Evolutionary conservation across 106 monocot species (phyloP).

Genomic region (Vanilla planifolia): DNA sequence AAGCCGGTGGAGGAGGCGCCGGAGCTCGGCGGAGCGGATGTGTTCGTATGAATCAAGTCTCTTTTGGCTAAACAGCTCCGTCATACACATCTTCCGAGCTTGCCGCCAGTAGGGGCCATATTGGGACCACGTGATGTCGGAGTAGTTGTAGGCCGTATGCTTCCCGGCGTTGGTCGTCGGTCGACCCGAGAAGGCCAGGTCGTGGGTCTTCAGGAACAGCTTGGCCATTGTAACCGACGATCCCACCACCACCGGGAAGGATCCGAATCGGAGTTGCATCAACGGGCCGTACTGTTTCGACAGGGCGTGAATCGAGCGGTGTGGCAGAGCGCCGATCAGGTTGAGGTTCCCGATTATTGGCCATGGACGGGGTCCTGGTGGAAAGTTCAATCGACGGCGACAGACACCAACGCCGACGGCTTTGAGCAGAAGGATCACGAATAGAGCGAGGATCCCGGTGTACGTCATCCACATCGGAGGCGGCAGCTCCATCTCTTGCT

Average conservation of each 20-base stretch:
- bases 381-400: constrained; percentile 19
- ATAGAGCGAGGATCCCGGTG: constrained; percentile 1
- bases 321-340: constrained; percentile 51
- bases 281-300: constrained; percentile 42
- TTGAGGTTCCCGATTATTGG: constrained; percentile 66
- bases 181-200: constrained; percentile 35
- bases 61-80: constrained; percentile 33
- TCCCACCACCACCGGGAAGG: constrained; percentile 36
- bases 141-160: constrained; percentile 32
- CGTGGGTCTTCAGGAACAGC: constrained; percentile 46
- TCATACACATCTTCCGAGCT: constrained; percentile 35
- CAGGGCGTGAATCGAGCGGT: constrained; percentile 47
- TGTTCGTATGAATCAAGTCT: constrained; percentile 26
- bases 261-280: constrained; percentile 41
- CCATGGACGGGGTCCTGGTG: constrained; percentile 47
- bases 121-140: constrained; percentile 28
- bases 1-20: constrained; percentile 20
- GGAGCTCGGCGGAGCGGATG: constrained; percentile 38
- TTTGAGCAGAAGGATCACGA: constrained; percentile 13
- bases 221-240: constrained; percentile 39
- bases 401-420: not conserved
- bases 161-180: constrained; percentile 49
- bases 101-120: constrained; percentile 50
- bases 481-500: not conserved
- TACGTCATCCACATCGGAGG: constrained; percentile 9